Percentiles rank a stretch among this genome's conserved stretches.
Conservation (phyloP, 1,284 basidiomycete species). For the Boletus smithii region DNA sequence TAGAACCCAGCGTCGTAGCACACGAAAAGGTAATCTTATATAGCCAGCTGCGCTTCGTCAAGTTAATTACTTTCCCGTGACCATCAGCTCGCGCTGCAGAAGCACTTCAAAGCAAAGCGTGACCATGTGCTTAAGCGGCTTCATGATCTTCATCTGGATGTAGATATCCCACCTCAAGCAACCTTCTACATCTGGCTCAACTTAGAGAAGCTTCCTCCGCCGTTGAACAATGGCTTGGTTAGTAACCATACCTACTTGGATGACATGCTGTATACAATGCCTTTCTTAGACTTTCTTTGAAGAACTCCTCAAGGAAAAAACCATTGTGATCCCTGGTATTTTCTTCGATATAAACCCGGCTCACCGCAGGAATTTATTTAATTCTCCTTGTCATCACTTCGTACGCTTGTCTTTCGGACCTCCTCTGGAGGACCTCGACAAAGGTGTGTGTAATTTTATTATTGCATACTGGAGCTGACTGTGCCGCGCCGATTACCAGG, state of each 20-base stretch:
- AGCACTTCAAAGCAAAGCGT: constrained; percentile 87
- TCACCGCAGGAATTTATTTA: constrained; percentile 83
- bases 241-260: constrained; percentile 23
- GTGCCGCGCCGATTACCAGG: constrained; percentile 40
- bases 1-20: constrained; percentile 67
- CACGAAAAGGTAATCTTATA: constrained; percentile 57
- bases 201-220: constrained; percentile 71
- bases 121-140: constrained; percentile 87
- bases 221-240: constrained; percentile 84
- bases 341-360: constrained; percentile 89
- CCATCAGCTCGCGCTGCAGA: constrained; percentile 68
- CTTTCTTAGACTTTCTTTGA: constrained; percentile 82
- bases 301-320: constrained; percentile 86
- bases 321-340: constrained; percentile 86
- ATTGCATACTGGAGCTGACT: constrained; percentile 2
- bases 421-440: constrained; percentile 76
- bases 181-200: constrained; percentile 94
- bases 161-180: constrained; percentile 68
- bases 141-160: constrained; percentile 71
- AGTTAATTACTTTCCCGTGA: constrained; percentile 3
- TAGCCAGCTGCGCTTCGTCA: not conserved
- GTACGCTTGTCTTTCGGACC: constrained; percentile 88
- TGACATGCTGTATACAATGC: not conserved
- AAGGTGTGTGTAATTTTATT: constrained; percentile 45
- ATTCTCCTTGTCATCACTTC: constrained; percentile 89